Conservation (phyloP, 2,329 filamentous ascomycete species). For the Exophiala phaeomuriformis region DNA sequence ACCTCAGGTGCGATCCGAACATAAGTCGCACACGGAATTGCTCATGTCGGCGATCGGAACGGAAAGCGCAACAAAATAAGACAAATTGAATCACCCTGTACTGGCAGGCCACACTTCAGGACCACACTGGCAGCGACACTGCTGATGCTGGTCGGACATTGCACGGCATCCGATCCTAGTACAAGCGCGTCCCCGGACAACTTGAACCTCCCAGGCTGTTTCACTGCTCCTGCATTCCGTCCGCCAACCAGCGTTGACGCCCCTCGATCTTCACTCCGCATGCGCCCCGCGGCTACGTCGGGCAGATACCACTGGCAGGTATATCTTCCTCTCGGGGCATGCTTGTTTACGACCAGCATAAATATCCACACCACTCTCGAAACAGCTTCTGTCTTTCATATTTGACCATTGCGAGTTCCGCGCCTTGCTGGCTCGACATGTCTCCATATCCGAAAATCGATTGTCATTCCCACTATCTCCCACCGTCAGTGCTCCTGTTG, state of each 20-base stretch:
- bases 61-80: too few species aligned
- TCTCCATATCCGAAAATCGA: conserved; percentile 23
- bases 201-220: neutral
- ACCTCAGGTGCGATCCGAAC: too few species aligned
- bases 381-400: neutral
- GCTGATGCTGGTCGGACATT: too few species aligned
- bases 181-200: too few species aligned
- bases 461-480: conserved; percentile 24
- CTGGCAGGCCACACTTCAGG: too few species aligned
- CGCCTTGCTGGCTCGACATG: conserved; percentile 3
- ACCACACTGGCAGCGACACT: too few species aligned
- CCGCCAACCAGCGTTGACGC: neutral
- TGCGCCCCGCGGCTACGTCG: neutral
- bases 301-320: too few species aligned
- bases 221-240: neutral
- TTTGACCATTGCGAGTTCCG: neutral
- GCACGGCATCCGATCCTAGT: too few species aligned
- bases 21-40: too few species aligned
- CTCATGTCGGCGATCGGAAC: too few species aligned
- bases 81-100: too few species aligned
- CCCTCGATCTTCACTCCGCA: neutral
- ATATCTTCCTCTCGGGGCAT: too few species aligned
- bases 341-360: neutral
- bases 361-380: neutral
- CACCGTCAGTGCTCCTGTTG: conserved; percentile 10